Evolutionary conservation across 2,329 filamentous ascomycete genomes (phyloP).

Genomic region (Fusarium coffeatum): DNA sequence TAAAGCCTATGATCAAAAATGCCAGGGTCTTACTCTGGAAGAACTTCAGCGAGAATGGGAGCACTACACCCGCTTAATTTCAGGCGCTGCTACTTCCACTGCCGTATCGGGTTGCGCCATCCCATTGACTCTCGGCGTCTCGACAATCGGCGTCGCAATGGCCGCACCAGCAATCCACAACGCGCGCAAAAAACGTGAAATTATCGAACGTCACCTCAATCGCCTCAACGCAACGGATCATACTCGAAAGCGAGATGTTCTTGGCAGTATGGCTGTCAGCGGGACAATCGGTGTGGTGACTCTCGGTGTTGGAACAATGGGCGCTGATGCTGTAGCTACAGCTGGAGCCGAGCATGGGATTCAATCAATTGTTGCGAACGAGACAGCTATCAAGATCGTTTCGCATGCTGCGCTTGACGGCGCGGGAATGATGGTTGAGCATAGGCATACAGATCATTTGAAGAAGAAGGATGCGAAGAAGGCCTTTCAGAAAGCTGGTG

Average conservation of each 20-base stretch:
- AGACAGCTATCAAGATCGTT: slow-evolving; percentile 51
- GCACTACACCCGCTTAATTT: slow-evolving; percentile 56
- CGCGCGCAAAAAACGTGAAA: slow-evolving; percentile 56
- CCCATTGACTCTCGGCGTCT: slow-evolving; percentile 54
- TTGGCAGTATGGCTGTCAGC: slow-evolving; percentile 54
- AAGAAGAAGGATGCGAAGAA: slow-evolving; percentile 52
- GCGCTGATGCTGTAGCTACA: slow-evolving; percentile 51
- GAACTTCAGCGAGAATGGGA: slow-evolving; percentile 57
- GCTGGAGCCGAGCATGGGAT: slow-evolving; percentile 53
- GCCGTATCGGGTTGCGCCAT: slow-evolving; percentile 54
- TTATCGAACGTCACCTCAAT: slow-evolving; percentile 55
- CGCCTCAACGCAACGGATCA: slow-evolving; percentile 50
- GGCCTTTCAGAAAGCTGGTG: slow-evolving; percentile 49
- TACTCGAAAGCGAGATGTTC: slow-evolving; percentile 55
- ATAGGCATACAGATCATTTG: slow-evolving; percentile 50
- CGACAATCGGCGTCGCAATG: slow-evolving; percentile 53
- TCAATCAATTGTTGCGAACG: slow-evolving; percentile 45
- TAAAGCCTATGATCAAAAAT: slow-evolving; percentile 54
- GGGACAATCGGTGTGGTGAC: slow-evolving; percentile 53
- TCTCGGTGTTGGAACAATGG: slow-evolving; percentile 51
- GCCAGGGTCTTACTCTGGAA: slow-evolving; percentile 51
- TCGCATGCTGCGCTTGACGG: slow-evolving; percentile 54
- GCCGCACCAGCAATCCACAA: slow-evolving; percentile 56
- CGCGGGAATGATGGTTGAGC: slow-evolving; percentile 51
- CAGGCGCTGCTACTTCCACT: slow-evolving; percentile 55